Evolutionary conservation across 768 basidiomycete species (phyloP).

Genomic region (Pulveroboletus sp.): DNA sequence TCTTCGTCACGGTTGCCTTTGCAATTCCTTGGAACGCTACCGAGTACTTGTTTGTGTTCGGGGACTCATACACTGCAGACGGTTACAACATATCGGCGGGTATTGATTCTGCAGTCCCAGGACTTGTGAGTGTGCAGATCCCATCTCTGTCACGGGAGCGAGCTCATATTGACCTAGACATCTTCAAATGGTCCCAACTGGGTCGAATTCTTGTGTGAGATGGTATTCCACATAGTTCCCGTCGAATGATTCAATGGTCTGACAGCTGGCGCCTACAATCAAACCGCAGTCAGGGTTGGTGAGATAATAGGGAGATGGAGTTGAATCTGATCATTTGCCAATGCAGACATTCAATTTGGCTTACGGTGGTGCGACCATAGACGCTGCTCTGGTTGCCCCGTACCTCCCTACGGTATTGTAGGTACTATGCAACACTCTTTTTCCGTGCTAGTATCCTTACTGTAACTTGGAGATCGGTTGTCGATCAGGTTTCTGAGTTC

Average conservation of each 20-base stretch:
- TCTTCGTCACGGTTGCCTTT: slow-evolving; percentile 5
- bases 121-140: slow-evolving; percentile 38
- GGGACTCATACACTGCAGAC: slow-evolving; percentile 59
- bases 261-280: slow-evolving; percentile 50
- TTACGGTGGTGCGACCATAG: slow-evolving; percentile 63
- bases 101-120: slow-evolving; percentile 47
- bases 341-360: slow-evolving; percentile 61
- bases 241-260: slow-evolving; percentile 4
- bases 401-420: slow-evolving; percentile 49
- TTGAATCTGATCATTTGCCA: not conserved
- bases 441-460: not conserved
- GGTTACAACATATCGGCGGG: slow-evolving; percentile 60
- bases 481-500: slow-evolving; percentile 62
- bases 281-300: slow-evolving; percentile 46
- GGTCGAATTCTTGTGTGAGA: slow-evolving; percentile 50
- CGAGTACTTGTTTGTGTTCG: slow-evolving; percentile 56
- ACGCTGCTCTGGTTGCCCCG: slow-evolving; percentile 52
- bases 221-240: not conserved
- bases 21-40: slow-evolving; percentile 48
- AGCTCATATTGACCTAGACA: slow-evolving; percentile 34
- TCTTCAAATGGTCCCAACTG: slow-evolving; percentile 64
- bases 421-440: slow-evolving; percentile 26
- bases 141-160: not conserved
- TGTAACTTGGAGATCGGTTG: slow-evolving; percentile 18
- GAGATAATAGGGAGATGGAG: not conserved